Evolutionary conservation across 208 protist genomes (phyloP).

Genomic region (Leishmania gerbilli): DNA sequence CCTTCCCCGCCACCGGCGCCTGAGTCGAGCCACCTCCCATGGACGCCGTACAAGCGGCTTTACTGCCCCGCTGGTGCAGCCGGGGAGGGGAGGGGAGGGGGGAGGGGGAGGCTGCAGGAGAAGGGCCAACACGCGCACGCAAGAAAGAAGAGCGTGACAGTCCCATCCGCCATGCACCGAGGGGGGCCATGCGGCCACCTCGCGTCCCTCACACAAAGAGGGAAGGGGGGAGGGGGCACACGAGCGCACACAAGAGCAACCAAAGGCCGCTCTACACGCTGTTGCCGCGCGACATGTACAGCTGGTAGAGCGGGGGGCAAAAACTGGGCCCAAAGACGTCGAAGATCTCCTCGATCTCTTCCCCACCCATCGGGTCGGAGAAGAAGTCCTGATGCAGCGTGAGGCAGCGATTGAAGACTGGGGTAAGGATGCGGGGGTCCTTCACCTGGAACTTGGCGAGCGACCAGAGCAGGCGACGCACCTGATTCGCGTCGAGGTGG

Average conservation of each 20-base stretch:
- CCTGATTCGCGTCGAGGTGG: slow-evolving; percentile 80
- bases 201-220: neutral
- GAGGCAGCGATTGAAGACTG: slow-evolving; percentile 88
- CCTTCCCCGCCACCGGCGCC: neutral
- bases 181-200: neutral
- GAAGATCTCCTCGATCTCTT: slow-evolving; percentile 93
- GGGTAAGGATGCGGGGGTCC: slow-evolving; percentile 81
- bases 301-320: slow-evolving; percentile 87
- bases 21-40: neutral
- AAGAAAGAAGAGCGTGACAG: neutral
- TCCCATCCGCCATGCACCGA: neutral
- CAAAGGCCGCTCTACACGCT: slow-evolving; percentile 1
- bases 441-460: slow-evolving; percentile 89
- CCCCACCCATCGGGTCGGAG: slow-evolving; percentile 84
- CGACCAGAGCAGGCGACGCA: slow-evolving; percentile 84
- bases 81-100: neutral
- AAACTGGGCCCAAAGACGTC: slow-evolving; percentile 83
- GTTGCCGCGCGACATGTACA: slow-evolving; percentile 87
- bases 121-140: neutral
- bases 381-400: slow-evolving; percentile 92
- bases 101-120: neutral
- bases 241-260: slow-evolving; percentile 1
- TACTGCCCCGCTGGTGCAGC: neutral
- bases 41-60: neutral
- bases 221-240: neutral